A percentile compares a stretch with the other conserved stretches of the same genome.
These are phyloP conservation scores for Coemansia sp. DNA, from an alignment of 192 early-diverging fungal species.

Conservation along the genomic window DNA sequence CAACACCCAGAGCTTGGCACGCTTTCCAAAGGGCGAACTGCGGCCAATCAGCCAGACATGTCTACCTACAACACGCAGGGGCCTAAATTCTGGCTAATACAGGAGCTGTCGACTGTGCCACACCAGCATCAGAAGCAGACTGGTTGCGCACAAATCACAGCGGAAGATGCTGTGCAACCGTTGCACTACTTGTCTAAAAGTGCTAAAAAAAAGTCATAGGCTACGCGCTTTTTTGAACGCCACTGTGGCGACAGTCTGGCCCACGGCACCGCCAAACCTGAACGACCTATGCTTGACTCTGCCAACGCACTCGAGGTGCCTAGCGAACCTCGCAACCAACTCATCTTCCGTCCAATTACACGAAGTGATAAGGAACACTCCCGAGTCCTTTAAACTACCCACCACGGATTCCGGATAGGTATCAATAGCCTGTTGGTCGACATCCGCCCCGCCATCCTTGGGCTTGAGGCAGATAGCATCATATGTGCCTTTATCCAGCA, in stretches of 20 bases:
- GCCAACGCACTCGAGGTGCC: constrained; percentile 63
- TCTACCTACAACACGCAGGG: neutral
- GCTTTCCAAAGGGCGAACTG: neutral
- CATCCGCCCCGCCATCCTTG: constrained; percentile 32
- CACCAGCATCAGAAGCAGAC: neutral
- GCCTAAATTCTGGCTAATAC: neutral
- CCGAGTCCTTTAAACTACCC: constrained; percentile 57
- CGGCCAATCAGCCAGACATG: neutral
- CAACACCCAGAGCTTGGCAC: constrained; percentile 3
- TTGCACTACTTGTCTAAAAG: neutral
- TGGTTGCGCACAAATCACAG: neutral
- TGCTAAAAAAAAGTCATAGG: constrained; percentile 2
- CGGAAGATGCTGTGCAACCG: neutral
- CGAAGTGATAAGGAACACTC: constrained; percentile 79
- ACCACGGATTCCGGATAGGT: constrained; percentile 61
- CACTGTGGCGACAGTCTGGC: constrained; percentile 85
- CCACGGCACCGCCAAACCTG: constrained; percentile 82
- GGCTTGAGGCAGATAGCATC: constrained; percentile 84
- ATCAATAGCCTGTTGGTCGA: constrained; percentile 54
- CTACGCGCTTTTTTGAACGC: constrained; percentile 58
- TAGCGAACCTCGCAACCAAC: constrained; percentile 56
- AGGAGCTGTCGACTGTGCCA: neutral
- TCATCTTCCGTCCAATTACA: constrained; percentile 95
- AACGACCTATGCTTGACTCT: constrained; percentile 82
- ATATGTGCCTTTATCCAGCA: constrained; percentile 92